These are phyloP conservation scores for Tuber magnatum DNA, from an alignment of 495 filamentous ascomycete species.

Conservation along the genomic window DNA sequence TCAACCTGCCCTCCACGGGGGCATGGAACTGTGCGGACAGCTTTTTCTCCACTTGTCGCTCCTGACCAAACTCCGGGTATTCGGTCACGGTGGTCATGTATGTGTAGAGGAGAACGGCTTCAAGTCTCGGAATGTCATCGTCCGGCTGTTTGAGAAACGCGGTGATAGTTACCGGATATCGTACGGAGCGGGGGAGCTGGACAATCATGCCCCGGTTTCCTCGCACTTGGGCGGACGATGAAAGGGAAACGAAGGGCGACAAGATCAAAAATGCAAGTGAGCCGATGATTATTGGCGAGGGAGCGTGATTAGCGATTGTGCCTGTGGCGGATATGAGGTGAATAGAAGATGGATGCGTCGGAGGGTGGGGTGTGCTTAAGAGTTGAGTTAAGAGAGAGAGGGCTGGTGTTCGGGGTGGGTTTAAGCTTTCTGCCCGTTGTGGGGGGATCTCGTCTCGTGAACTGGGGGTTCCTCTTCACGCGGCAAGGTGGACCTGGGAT, in stretches of 20 bases:
- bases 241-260: constrained; percentile 4
- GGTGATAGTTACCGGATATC: constrained; percentile 92
- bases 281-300: neutral
- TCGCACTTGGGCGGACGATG: neutral
- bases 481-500: neutral
- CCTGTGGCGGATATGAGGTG: neutral
- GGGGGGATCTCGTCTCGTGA: constrained; percentile 2
- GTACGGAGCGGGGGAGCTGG: constrained; percentile 47
- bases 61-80: constrained; percentile 61
- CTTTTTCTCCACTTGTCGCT: constrained; percentile 59
- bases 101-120: constrained; percentile 72
- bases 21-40: constrained; percentile 73
- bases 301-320: neutral
- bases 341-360: neutral
- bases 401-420: neutral
- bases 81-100: constrained; percentile 71
- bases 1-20: constrained; percentile 68
- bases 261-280: neutral
- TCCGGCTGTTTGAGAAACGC: constrained; percentile 69
- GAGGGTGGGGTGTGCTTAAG: neutral
- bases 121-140: constrained; percentile 66
- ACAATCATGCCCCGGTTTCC: constrained; percentile 38
- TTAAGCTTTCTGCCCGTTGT: constrained; percentile 1
- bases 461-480: neutral
- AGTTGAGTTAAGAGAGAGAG: neutral